Conservation (phyloP, 305 asterid genomes). For the Rubia peregrina region DNA sequence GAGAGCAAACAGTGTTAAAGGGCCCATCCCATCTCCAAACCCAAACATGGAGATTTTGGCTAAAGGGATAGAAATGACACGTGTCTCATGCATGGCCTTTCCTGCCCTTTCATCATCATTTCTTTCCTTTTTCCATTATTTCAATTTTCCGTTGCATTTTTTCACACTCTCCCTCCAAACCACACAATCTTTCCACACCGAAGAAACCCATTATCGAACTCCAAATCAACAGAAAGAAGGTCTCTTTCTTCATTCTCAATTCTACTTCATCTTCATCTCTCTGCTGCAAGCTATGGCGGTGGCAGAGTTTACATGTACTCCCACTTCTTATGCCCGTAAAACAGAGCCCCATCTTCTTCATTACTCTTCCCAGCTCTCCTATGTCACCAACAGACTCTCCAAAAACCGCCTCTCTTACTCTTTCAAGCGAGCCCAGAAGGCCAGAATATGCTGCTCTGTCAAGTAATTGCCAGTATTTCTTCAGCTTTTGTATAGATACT, state of each 20-base stretch:
- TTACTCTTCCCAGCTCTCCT: slow-evolving; percentile 45
- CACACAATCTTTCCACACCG: slow-evolving; percentile 9
- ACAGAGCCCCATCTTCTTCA: slow-evolving; percentile 19
- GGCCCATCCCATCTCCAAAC: background rate
- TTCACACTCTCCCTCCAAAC: slow-evolving; percentile 17
- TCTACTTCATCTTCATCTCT: background rate
- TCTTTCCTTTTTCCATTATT: background rate
- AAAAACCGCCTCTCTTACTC: slow-evolving; percentile 26
- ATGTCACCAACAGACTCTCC: slow-evolving; percentile 37
- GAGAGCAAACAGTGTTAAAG: background rate
- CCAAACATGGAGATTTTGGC: background rate
- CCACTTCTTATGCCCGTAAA: slow-evolving; percentile 31
- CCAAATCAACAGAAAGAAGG: background rate
- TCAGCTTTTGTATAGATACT: background rate
- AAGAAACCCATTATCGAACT: background rate
- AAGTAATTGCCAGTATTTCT: slow-evolving; percentile 31
- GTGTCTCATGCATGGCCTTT: slow-evolving; percentile 62
- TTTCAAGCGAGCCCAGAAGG: slow-evolving; percentile 27
- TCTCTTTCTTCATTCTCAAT: background rate
- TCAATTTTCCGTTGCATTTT: background rate
- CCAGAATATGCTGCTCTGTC: slow-evolving; percentile 66
- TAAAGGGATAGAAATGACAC: slow-evolving; percentile 25
- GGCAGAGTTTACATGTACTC: slow-evolving; percentile 39
- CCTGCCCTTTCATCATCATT: slow-evolving; percentile 12
- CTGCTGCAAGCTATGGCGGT: slow-evolving; percentile 51